phyloP scores from a whole-genome alignment of 2,329 filamentous ascomycete species.

The Lecanicillium sp. region DNA sequence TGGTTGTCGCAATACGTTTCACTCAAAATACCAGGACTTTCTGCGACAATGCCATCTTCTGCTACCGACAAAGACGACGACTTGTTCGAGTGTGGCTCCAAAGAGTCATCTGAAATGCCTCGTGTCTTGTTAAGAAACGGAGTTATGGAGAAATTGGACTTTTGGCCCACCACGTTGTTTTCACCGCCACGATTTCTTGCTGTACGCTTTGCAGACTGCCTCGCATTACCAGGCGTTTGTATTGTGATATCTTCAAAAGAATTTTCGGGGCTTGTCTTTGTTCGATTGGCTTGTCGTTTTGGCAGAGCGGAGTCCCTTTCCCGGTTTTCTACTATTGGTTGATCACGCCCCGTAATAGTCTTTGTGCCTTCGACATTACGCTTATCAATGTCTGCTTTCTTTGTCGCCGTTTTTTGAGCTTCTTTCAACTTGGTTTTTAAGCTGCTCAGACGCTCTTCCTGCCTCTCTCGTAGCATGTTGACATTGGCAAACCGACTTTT shows the following conservation, averaged over 20 bases:
- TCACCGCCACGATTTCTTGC: constrained; percentile 50
- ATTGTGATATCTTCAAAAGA: constrained; percentile 34
- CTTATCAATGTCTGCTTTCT: background rate
- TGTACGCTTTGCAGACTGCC: constrained; percentile 30
- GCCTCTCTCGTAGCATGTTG: constrained; percentile 51
- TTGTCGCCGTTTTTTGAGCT: constrained; percentile 35
- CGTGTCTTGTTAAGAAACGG: constrained; percentile 78
- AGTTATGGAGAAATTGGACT: constrained; percentile 88
- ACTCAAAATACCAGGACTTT: too few species aligned
- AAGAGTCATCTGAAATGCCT: constrained; percentile 35
- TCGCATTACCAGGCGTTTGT: constrained; percentile 36
- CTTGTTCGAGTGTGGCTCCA: constrained; percentile 10
- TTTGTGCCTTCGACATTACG: too few species aligned
- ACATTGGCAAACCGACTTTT: constrained; percentile 47
- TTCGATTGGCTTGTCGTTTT: too few species aligned
- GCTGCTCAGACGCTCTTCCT: constrained; percentile 63
- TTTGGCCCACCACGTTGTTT: constrained; percentile 58
- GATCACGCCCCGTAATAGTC: background rate
- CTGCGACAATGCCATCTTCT: background rate
- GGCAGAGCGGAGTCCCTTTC: background rate
- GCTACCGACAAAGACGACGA: background rate
- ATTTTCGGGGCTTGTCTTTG: background rate
- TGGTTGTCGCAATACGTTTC: too few species aligned
- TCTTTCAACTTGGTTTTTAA: constrained; percentile 62
- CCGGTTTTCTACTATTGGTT: background rate